phyloP scores from a whole-genome alignment of 345 rosid species.

The rapeseed (Brassica napus) region DNA sequence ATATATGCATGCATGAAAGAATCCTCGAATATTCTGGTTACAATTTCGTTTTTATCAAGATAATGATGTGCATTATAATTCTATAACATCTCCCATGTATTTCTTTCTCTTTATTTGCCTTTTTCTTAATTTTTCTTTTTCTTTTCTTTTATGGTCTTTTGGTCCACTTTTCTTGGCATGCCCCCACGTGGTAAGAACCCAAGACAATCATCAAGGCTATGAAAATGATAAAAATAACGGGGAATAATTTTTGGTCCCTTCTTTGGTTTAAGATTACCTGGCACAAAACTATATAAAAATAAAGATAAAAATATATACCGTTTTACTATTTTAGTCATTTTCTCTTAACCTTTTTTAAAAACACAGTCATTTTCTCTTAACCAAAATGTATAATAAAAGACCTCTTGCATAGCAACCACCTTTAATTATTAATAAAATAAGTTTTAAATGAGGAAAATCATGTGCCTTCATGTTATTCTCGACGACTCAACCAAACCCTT shows the following conservation, averaged over 20 bases:
- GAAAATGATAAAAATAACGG: slow-evolving; percentile 1
- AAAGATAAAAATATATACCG: neutral
- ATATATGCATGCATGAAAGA: slow-evolving; percentile 14
- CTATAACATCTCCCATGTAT: slow-evolving; percentile 26
- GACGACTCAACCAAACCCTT: slow-evolving; percentile 9
- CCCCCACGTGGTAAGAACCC: slow-evolving; percentile 38
- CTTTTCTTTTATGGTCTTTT: slow-evolving; percentile 35
- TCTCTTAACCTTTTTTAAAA: neutral
- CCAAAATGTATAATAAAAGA: slow-evolving; percentile 10
- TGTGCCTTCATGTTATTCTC: slow-evolving; percentile 8
- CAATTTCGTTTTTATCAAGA: slow-evolving; percentile 18
- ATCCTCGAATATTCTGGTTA: slow-evolving; percentile 27
- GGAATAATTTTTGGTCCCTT: slow-evolving; percentile 26
- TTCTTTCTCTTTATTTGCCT: slow-evolving; percentile 12
- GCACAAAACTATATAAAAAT: neutral
- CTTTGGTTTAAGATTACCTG: neutral
- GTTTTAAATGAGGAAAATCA: slow-evolving; percentile 16
- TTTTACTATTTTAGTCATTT: neutral
- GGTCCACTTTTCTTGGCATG: slow-evolving; percentile 44
- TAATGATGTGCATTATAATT: neutral
- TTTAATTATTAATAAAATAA: slow-evolving; percentile 6
- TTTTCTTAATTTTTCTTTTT: neutral
- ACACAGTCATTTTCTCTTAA: slow-evolving; percentile 1
- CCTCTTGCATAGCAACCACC: slow-evolving; percentile 19
- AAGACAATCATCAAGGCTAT: slow-evolving; percentile 39